Conservation (phyloP, 78 protist species). For the Dictyostelium intermedium region DNA sequence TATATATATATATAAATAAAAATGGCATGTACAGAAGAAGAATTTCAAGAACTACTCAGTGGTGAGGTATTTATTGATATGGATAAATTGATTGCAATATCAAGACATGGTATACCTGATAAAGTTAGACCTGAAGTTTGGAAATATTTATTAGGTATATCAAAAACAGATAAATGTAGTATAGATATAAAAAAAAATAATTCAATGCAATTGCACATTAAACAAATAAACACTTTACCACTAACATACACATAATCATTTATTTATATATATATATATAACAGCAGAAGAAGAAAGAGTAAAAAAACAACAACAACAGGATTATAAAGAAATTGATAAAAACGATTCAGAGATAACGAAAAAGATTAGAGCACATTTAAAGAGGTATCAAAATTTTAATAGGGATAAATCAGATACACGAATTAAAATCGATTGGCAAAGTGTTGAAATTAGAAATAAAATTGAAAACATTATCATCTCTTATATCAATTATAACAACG, state of each 20-base stretch:
- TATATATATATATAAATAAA: too few species aligned
- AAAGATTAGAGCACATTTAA: constrained; percentile 63
- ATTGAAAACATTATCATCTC: constrained; percentile 67
- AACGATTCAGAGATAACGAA: constrained; percentile 71
- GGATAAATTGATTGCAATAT: constrained; percentile 65
- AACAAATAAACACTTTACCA: too few species aligned
- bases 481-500: constrained; percentile 67
- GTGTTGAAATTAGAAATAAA: constrained; percentile 68
- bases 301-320: constrained; percentile 74
- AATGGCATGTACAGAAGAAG: constrained; percentile 81
- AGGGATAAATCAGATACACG: constrained; percentile 27
- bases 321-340: constrained; percentile 80
- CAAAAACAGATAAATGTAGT: constrained; percentile 75
- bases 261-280: too few species aligned
- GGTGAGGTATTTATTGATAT: constrained; percentile 76
- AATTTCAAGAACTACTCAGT: constrained; percentile 57
- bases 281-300: constrained; percentile 77
- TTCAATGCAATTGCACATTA: too few species aligned
- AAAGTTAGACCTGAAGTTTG: constrained; percentile 82
- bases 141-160: constrained; percentile 76
- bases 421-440: constrained; percentile 52
- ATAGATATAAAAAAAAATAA: too few species aligned
- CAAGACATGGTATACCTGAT: constrained; percentile 81
- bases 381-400: constrained; percentile 47
- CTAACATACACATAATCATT: too few species aligned